Base-by-base conservation (phyloP, 2,329 filamentous ascomycete genomes). In the Arthrobotrys iridis region DNA sequence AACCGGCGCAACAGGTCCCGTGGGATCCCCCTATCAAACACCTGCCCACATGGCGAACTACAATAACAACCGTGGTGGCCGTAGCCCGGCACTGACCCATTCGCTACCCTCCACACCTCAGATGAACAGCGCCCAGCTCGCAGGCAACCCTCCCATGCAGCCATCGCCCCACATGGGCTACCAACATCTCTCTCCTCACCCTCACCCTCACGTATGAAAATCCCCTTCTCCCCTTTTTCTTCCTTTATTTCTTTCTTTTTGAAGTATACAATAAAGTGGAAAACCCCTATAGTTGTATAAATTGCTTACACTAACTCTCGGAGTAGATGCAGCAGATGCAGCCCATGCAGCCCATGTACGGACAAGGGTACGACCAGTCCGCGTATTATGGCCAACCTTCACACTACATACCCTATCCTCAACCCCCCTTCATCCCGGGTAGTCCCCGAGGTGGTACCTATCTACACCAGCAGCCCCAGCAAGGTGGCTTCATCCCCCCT, bases 191-290 rank as follows among this genome's bases (percentile, higher is more conserved):
- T 78, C 75, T 55, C 79, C 79, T 65, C 79, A 81, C 58, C 58
- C 30, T 70, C 78, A 80, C 58, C 15, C 37, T 73, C 78, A 65
- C 76, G 40, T 76, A 46, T 80, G 52, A 55, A 24, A 33, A 18
- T 45, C 20, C 81, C 81, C 77, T 77, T 80, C 73, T 79, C 82
- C 67, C 77, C 81, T 78, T 81, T 87, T 81, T 87, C 92, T 83
- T 83, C 93, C 71, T 89, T 89, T 86, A 87, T 88, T 90, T 93
- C 85, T n/a, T n/a, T n/a, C 93, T 88, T 80, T 83, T 86, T 79
- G 87, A 87, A 83, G 84, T 87, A 81, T 91, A 94, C 89, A 86
- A 84, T 77, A 89, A 86, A 81, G 84, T 83, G 76, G 85, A 84
- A 65, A 90, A 85, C 77, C 40, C 4, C 13, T 83, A 82, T 33